Evolutionary conservation across 2,329 filamentous ascomycete genomes (phyloP).

Genomic region (Penicillium sp.): DNA sequence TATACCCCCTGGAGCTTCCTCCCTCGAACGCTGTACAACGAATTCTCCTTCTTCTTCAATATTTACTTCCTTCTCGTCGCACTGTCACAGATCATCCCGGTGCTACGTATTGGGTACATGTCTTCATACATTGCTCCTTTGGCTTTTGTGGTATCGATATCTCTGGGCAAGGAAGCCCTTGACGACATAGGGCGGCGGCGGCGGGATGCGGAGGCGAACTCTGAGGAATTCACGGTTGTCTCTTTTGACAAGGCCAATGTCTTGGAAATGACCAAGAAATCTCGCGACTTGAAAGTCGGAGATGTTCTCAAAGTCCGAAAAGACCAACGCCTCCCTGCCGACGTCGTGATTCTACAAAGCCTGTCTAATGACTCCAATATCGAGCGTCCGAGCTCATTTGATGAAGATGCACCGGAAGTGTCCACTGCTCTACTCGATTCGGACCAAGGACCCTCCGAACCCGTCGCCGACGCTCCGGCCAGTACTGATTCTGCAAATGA

Average conservation of each 20-base stretch:
- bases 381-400: constrained; percentile 25
- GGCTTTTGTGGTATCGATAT: constrained; percentile 88
- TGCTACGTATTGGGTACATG: constrained; percentile 88
- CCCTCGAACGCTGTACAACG: constrained; percentile 93
- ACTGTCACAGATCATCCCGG: constrained; percentile 87
- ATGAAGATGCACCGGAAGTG: constrained; percentile 16
- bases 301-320: constrained; percentile 93
- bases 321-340: constrained; percentile 90
- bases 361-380: constrained; percentile 59
- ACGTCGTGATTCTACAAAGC: constrained; percentile 91
- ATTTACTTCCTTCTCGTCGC: constrained; percentile 98
- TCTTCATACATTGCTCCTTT: constrained; percentile 92
- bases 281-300: constrained; percentile 87
- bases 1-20: constrained; percentile 95
- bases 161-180: constrained; percentile 91
- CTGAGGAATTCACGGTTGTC: constrained; percentile 82
- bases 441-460: constrained; percentile 23
- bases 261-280: constrained; percentile 75
- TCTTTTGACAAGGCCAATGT: constrained; percentile 64
- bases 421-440: constrained; percentile 33
- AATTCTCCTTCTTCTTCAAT: constrained; percentile 99
- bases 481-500: constrained; percentile 17
- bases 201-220: constrained; percentile 91
- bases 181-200: constrained; percentile 87
- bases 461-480: constrained; percentile 12